Percentiles rank a stretch among this genome's conserved stretches.
Conservation (phyloP, 2,329 filamentous ascomycete species). For the Fusarium oxysporum region DNA sequence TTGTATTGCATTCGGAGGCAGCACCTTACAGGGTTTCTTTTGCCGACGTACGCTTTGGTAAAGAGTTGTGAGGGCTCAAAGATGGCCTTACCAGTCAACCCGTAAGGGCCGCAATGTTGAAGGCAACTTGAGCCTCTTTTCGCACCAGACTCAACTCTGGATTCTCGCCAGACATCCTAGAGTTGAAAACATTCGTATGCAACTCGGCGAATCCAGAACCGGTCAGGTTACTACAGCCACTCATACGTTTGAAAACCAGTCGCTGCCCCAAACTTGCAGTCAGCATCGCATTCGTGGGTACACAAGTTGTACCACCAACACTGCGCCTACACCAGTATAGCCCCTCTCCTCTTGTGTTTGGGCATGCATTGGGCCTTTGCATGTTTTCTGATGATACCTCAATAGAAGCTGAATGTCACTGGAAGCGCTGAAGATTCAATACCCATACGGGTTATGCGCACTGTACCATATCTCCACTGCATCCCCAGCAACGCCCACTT, state of each 20-base stretch:
- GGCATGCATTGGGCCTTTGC: constrained; percentile 23
- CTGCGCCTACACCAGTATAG: constrained; percentile 25
- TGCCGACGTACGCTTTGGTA: not conserved
- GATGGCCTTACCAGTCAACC: not conserved
- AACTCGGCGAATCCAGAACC: constrained; percentile 8
- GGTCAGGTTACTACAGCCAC: constrained; percentile 24
- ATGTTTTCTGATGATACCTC: constrained; percentile 7
- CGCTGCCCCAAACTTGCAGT: constrained; percentile 24
- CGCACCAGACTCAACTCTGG: not conserved
- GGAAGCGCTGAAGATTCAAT: not conserved
- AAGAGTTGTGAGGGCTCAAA: not conserved
- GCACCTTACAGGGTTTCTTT: not conserved
- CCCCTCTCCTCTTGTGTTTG: not conserved
- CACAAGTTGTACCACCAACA: constrained; percentile 30
- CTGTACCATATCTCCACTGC: constrained; percentile 21
- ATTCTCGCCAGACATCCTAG: not conserved
- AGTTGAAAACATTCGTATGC: not conserved
- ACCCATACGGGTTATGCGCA: constrained; percentile 8
- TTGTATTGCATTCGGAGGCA: not conserved
- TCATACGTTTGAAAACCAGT: constrained; percentile 8
- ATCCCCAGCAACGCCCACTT: constrained; percentile 28
- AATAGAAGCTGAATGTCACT: not conserved
- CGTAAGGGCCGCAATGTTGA: not conserved
- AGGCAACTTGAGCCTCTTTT: constrained; percentile 8
- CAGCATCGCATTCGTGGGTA: constrained; percentile 40